Evolutionary conservation across 1,284 basidiomycete genomes (phyloP), one percentile per base, ranked within the genome.

Genomic region (Lignosus rhinocerotis): DNA sequence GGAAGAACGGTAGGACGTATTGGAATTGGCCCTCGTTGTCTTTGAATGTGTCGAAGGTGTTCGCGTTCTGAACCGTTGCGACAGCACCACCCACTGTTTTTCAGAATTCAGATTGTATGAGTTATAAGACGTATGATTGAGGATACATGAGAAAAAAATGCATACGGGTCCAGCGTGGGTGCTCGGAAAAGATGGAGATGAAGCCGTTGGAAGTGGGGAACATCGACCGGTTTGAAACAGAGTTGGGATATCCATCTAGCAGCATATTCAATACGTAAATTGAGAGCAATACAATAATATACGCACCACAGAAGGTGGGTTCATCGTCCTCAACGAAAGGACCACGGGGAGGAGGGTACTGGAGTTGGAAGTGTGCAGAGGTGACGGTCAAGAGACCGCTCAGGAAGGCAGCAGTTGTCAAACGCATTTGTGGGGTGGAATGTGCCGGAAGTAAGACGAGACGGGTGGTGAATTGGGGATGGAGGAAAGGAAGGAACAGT

Each of bases 301-400:
- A 69, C 78, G 10, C 64, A 82, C 81, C 81, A 67, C 85, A 85
- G 66, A 86, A 85, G 1, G 64, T 75, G n/a, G 78, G 73, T 70
- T 91, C 88, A 17, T 79, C 68, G 56, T 83, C 77, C 61, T 84
- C 81, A 57, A 75, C 76, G 65, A 89, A 88, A 0, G 59, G 64
- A 7, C 88, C 88, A 50, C 88, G 78, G 6, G 86, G 81, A 3
- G 75, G 63, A 39, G 89, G 89, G 70, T 80, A 91, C 68, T 83
- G 79, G 41, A 91, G 76, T 58, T 86, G 83, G 75, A 90, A 91
- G 71, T 91, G 89, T 7, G 86, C 88, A 46, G 78, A 77, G 42
- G 76, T 84, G 17, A 76, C 69, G 55, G 67, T 62, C 60, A 68
- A 52, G 19, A 69, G 64, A 56, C 67, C 62, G 50, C 56, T 33